Base-by-base conservation (phyloP, 108 stramenopile genomes). In the Skeletonema potamos region DNA sequence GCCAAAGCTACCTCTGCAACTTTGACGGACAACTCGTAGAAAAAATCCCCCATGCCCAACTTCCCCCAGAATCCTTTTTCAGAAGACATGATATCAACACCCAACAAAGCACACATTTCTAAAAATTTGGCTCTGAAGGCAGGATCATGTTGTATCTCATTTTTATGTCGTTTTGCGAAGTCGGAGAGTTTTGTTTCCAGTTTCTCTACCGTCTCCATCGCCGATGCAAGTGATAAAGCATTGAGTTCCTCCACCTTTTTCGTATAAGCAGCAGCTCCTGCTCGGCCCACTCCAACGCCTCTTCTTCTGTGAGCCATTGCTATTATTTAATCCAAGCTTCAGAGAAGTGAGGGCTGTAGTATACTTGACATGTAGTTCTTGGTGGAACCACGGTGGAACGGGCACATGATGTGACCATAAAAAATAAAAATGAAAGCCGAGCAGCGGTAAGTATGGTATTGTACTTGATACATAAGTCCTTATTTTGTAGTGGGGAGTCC, bases 11-110 rank as follows among this genome's bases (percentile, higher is more conserved):
- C 89, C 68, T 99, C 97, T 1, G 96, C 92, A 29, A 98, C 96
- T 73, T 99, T 98, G 43, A 98, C 95, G 22, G 96, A 89, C n/a
- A 99, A 82, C 73, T 99, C 98, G 83, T 96, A 98, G 83, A 98
- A 99, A 72, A 97, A 99, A 62, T 98, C 96, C 3, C 98, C 98
- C 54, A 87, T 82, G 17, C 83, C 86, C 36, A 87, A 68, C 39
- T 37, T 59, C 12, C 79, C 83, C 93, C 93, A 96, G 70, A 96
- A 93, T 11, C 79, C 70, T 63, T 92, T 92, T 56, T 84, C 79
- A 4, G 88, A 80, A n/a, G 81, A 70, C 29, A 96, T 68, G 0
- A 91, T 91, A 70, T 97, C 95, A 3, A 97, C 90, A 6, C 93
- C 92, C 24, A 93, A 79, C 0, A 91, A 85, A 29, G 84, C 89